Evolutionary conservation across 805 yeast genomes (phyloP), one percentile per base, ranked within the genome.

Genomic region (Ogataea philodendri): DNA sequence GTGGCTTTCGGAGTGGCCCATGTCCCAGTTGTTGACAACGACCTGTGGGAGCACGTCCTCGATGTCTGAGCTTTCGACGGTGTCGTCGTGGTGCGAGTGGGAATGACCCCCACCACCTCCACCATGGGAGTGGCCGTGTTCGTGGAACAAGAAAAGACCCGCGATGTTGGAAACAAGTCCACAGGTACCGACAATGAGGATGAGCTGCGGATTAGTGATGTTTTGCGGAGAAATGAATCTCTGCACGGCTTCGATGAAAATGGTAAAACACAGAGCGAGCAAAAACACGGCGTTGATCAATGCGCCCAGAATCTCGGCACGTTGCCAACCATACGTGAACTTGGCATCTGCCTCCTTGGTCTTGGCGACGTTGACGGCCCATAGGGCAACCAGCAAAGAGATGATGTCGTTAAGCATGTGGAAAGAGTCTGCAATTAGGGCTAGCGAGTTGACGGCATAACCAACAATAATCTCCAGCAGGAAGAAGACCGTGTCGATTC

Each of bases 241-340:
- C 63, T 89, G 96, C 40, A 90, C 64, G 5, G 97, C 97, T 63
- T 90, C 98, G 44, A 93, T 78, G 49, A 85, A 75, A 47, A 90
- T 93, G 19, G 96, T 81, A 55, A 93, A 81, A 58, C 98, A 90
- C 44, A 90, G 71, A 1, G 97, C 97, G 46, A 93, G 69, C 46
- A 90, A 62, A 52, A 93, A 93, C 7, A 93, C 96, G 3, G 96
- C 96, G 56, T 90, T 90, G 48, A 90, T 76, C 41, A 90, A 70
- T 7, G 97, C 98, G 38, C 98, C 98, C 42, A 90, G 69, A 35
- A 90, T 89, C 62, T 90, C 98, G 5, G 97, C 97, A 49, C 98
- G 73, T 60, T 90, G 95, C 95, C 97, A 87, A 11, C 98, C 98
- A 54, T 93, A 90, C 3, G 97, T 93, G 65, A 85, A 90, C 39